Base-by-base conservation (phyloP, 805 yeast genomes). In the Kodamaea laetipori region DNA sequence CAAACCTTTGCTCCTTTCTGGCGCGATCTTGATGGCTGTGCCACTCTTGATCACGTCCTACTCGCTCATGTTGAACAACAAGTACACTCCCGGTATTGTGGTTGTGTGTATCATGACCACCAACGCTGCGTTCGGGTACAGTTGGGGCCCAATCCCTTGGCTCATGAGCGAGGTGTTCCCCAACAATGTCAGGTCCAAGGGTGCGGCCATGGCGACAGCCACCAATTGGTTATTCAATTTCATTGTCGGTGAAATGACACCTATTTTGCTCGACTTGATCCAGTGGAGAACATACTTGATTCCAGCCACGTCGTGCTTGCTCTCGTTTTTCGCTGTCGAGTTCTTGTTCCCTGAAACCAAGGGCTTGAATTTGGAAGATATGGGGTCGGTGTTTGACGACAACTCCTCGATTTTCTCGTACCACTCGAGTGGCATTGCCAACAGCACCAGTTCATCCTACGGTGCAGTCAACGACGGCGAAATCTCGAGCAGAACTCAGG, bases 111-210 rank as follows among this genome's bases (percentile, higher is more conserved):
- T 90, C 12, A 76, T 90, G 42, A 65, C 87, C 11, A 87, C 82
- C 69, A 90, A 88, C 57, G 86, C 95, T 1, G 81, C 82, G 3
- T 90, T 90, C 66, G 97, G 96, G 12, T 81, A 80, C 56, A 82
- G 92, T 43, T 90, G 96, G 95, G 97, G 97, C 7, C 96, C 96
- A 3, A 82, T 90, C 43, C 95, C 95, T 9, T 89, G 97, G 97
- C 65, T 84, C 32, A 88, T 90, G 53, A 84, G 87, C 48, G 96
- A 88, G 65, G 88, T 90, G 38, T 76, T 90, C 43, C 97, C 97
- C 0, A 77, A 86, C 49, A 73, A 83, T 13, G 88, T 89, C 8
- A 77, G 97, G 42, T 88, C 96, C 3, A 86, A 89, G 54, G 96
- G 96, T 46, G 95, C 96, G 0, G 87, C 95, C 2, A 69, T 88